Evolutionary conservation across 2,329 filamentous ascomycete species (phyloP).

Genomic region (Fusarium hainanense): DNA sequence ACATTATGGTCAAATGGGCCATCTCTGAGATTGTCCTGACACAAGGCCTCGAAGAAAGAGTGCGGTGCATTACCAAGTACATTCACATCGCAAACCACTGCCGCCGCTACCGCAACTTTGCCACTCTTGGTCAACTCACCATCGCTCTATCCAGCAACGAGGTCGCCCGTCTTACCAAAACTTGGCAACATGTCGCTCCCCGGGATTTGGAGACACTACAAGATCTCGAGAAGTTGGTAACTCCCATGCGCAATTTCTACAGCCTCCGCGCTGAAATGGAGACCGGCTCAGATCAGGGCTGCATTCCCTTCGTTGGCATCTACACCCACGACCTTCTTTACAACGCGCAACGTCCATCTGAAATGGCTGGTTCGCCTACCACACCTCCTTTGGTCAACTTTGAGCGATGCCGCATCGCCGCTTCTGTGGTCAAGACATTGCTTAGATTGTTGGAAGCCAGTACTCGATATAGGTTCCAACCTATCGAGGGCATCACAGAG

Average conservation of each 20-base stretch:
- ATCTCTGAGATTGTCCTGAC: conserved; percentile 84
- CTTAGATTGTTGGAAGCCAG: conserved; percentile 83
- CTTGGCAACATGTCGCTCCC: conserved; percentile 76
- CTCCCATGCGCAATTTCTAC: conserved; percentile 81
- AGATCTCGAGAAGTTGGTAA: conserved; percentile 78
- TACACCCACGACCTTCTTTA: conserved; percentile 88
- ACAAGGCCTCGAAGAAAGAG: conserved; percentile 75
- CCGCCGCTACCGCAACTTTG: conserved; percentile 81
- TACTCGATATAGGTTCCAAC: conserved; percentile 77
- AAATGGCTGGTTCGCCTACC: conserved; percentile 74
- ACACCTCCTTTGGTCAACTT: conserved; percentile 82
- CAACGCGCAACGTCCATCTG: conserved; percentile 81
- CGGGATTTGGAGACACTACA: conserved; percentile 73
- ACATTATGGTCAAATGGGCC: conserved; percentile 89
- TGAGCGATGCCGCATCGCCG: conserved; percentile 80
- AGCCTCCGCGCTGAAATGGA: conserved; percentile 85
- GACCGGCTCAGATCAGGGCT: conserved; percentile 71
- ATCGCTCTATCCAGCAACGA: conserved; percentile 81
- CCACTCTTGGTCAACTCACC: conserved; percentile 83
- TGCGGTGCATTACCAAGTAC: conserved; percentile 80
- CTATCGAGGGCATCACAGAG: conserved; percentile 81
- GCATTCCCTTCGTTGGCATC: conserved; percentile 85
- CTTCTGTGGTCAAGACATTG: conserved; percentile 81
- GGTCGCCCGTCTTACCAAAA: conserved; percentile 72
- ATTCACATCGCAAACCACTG: conserved; percentile 85